Base-by-base conservation (phyloP, 805 yeast species). In the Ogataea pignaliae region DNA sequence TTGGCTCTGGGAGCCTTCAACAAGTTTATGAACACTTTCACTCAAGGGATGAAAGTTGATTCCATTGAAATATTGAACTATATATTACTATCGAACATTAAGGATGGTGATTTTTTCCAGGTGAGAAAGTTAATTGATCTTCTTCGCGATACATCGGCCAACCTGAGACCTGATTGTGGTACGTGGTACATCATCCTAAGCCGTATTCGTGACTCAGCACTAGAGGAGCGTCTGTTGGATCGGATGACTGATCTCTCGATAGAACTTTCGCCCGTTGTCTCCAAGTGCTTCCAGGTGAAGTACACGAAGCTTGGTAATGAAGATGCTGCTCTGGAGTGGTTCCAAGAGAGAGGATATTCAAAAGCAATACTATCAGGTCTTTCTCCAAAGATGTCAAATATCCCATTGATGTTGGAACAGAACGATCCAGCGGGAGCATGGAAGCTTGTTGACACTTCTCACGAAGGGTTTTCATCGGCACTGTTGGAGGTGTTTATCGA, bases 141-240 rank as follows among this genome's bases (percentile, higher is more conserved):
- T 21, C 7, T 21, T 5, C 7, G 7, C 26, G 26, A 21, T 21
- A 4, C 26, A 10, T 3, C 33, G 4, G 30, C 14, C 10, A 37
- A 32, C 10, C 26, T 46, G 1, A 11, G 15, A 12, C 44, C 50
- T 8, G 39, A 46, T 38, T 28, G 31, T 14, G 39, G 28, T 16
- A 43, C 50, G 1, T 46, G 43, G 44, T 40, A 40, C 28, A 17
- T 43, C 9, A 11, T 46, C 8, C 29, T 40, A 38, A 16, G 30
- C n/a, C 13, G 39, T 12, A n/a, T 44, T 29, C 10, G 17, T 10
- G 39, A 29, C 29, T n/a, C 9, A 14, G 9, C 10, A 3, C 29
- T 31, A 10, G 29, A 34, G 16, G 12, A 11, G 15, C 21, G 26
- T 21, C 18, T 40, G 31, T 21, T 40, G 5, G 39, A 15, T 21